Evolutionary conservation across 2,329 filamentous ascomycete species (phyloP), one percentile per base, ranked within the genome.

Genomic region (Colletotrichum tanaceti): DNA sequence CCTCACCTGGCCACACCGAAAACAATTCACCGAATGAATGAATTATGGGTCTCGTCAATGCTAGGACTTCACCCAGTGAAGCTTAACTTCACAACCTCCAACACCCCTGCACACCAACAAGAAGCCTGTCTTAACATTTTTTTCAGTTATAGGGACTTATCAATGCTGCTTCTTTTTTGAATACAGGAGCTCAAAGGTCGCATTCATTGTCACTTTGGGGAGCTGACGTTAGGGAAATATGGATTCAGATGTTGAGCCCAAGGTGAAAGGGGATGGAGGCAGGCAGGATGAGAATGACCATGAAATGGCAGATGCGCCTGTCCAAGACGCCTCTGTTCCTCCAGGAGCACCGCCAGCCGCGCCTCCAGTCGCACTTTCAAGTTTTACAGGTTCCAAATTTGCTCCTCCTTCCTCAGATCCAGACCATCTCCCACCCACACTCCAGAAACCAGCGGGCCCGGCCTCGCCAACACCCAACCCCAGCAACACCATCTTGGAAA

Each of bases 381-480:
- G 32, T 14, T 28, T 58, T 4, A 38, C 24, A 32, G 41, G 46
- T 3, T 50, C 35, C 11, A 65, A 49, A 49, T 5, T 22, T 11
- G 22, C 18, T 9, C 20, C 46, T 32, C 39, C 61, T 35, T 32
- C 43, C 5, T 43, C 41, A 39, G 11, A 69, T 63, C 35, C 58
- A 58, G 72, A 77, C 39, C 35, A 68, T 28, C 54, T 73, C 43
- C 70, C 73, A 44, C 54, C 73, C 32, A 58, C 74, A 28, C 73
- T 73, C 66, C 75, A 74, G 70, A 76, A 75, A 32, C 73, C 75
- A 39, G 77, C 77, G 70, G 77, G 77, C 70, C 71, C 74, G 14
- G 39, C 73, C 2, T 47, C 20, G 20, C 28, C 64, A 22, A 1
- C 38, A 22, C 14, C 53, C 35, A 53, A 75, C 72, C 38, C 55